Evolutionary conservation across 202 grass and related monocot genomes (phyloP), one percentile per base, ranked within the genome.

Genomic region (Hordeum pubiflorum): DNA sequence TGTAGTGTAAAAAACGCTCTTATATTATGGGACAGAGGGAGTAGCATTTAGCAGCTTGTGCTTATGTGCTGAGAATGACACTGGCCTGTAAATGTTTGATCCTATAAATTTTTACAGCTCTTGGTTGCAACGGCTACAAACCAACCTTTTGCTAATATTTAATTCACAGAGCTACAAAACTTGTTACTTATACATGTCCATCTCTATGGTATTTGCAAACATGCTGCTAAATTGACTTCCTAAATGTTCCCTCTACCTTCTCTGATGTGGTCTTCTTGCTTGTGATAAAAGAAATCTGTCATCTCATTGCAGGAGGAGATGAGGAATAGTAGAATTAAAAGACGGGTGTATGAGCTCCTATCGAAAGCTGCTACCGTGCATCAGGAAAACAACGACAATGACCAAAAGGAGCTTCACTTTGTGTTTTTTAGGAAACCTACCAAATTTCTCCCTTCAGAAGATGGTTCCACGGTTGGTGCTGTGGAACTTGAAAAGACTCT

Each of bases 401-500:
- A 63, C 21, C 78, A 79, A 76, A 86, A 82, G 76, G 86, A 94
- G 69, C 92, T 98, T 71, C 82, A 93, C 69, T 98, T 97, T 43
- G 58, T 87, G n/a, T 98, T 98, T 85, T 93, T 91, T 57, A 94
- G 90, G 75, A 98, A 82, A 81, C 90, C 95, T 79, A 55, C 48
- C 50, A 83, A 76, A 67, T 94, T 94, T 83, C 76, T 91, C 58
- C 87, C 90, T 26, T 86, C 83, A 60, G 88, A 88, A 78, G 78
- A 85, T 84, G 66, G 71, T 75, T 88, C 55, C 15, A 91, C 26
- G 4, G 82, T 98, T 82, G 83, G 69, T 65, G 48, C 81, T 50
- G 84, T 97, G 50, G 76, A 80, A 52, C 74, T 97, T 71, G 92
- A 97, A 78, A 93, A 91, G 84, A 97, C 92, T 27, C 43, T 68